Percentiles rank a stretch among this genome's conserved stretches.
phyloP scores from a whole-genome alignment of 129 eudicot species.

The Flaveria ramosissima region DNA sequence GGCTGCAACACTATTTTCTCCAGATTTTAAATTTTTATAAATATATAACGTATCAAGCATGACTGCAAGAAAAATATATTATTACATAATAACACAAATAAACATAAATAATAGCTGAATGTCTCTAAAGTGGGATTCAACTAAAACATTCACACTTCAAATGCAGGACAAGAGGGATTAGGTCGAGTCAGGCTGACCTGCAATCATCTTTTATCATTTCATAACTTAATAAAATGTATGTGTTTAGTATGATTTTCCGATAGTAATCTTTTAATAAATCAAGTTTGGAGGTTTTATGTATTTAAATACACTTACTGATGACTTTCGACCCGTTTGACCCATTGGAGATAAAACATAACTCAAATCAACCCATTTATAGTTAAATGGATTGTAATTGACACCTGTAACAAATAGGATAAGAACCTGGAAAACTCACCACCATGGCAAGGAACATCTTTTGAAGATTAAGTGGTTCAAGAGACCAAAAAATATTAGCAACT shows the following conservation, averaged over 20 bases:
- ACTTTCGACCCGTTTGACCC: not conserved
- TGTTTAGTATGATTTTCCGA: not conserved
- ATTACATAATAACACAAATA: not conserved
- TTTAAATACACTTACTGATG: not conserved
- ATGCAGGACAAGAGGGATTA: not conserved
- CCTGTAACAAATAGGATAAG: not conserved
- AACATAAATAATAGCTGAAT: not conserved
- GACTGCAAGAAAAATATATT: not conserved
- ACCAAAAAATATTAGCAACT: constrained; percentile 73
- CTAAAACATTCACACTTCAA: not conserved
- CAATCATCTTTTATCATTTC: not conserved
- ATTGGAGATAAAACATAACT: not conserved
- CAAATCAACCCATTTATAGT: not conserved
- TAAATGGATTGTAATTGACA: not conserved
- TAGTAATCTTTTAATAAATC: not conserved
- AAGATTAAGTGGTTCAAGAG: constrained; percentile 63
- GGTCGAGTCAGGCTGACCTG: not conserved
- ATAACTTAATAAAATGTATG: not conserved
- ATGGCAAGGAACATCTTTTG: constrained; percentile 68
- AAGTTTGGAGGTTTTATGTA: not conserved
- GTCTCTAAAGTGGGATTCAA: not conserved
- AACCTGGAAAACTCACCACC: constrained; percentile 64
- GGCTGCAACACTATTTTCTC: not conserved
- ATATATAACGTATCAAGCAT: not conserved
- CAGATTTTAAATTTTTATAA: not conserved